Percentiles rank a stretch among this genome's conserved stretches.
These are phyloP conservation scores for Tolypocladium ophioglossoides DNA, from an alignment of 2,329 filamentous ascomycete genomes.

Conservation along the genomic window DNA sequence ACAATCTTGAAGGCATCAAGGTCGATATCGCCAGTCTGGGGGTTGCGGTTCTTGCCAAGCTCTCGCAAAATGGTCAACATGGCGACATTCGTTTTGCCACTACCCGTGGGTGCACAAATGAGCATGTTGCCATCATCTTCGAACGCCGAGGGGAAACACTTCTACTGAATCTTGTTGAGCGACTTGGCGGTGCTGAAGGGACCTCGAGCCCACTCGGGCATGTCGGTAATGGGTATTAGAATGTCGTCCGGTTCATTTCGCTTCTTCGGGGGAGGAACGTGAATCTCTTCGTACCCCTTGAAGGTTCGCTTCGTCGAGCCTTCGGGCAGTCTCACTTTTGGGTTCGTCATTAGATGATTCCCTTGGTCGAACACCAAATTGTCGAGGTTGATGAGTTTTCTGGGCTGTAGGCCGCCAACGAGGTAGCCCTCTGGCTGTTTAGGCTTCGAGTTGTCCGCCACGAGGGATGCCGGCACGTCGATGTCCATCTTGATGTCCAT, in stretches of 20 bases:
- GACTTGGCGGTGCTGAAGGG: constrained; percentile 82
- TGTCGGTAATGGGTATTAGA: constrained; percentile 72
- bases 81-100: constrained; percentile 96
- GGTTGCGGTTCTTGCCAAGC: constrained; percentile 88
- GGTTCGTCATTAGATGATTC: constrained; percentile 99
- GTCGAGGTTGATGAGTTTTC: constrained; percentile 82
- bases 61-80: constrained; percentile 96
- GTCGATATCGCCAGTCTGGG: constrained; percentile 84
- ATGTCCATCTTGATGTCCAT: constrained; percentile 96
- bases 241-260: constrained; percentile 70
- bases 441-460: constrained; percentile 33
- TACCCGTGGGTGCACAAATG: constrained; percentile 92
- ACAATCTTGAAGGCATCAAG: constrained; percentile 97
- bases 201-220: constrained; percentile 83
- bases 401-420: constrained; percentile 75
- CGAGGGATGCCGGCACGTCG: constrained; percentile 56
- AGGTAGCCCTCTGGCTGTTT: constrained; percentile 58
- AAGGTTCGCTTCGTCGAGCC: constrained; percentile 92
- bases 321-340: constrained; percentile 84
- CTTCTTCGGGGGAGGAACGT: constrained; percentile 87
- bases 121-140: constrained; percentile 95
- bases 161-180: constrained; percentile 91
- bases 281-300: constrained; percentile 98
- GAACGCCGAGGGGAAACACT: constrained; percentile 85
- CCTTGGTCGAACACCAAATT: constrained; percentile 96